phyloP scores from a whole-genome alignment of 306 rosid genomes.

The Malus sieversii region DNA sequence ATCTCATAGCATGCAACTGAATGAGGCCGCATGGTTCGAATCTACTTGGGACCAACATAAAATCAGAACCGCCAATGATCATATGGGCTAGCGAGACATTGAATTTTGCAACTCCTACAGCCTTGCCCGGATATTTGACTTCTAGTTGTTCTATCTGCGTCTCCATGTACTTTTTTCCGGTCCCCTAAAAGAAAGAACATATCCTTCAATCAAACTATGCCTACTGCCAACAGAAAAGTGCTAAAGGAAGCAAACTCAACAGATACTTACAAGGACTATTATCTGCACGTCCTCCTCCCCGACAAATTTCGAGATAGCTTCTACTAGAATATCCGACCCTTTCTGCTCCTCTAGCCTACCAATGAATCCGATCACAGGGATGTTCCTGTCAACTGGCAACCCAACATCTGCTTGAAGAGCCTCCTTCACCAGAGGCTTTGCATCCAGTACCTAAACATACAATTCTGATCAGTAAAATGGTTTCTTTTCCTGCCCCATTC shows the following conservation, averaged over 20 bases:
- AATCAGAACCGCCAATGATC: slow-evolving; percentile 38
- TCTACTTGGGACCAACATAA: slow-evolving; percentile 39
- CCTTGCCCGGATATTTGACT: slow-evolving; percentile 27
- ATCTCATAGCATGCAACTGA: slow-evolving; percentile 51
- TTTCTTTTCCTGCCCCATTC: background rate
- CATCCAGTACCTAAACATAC: slow-evolving; percentile 48
- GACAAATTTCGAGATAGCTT: slow-evolving; percentile 60
- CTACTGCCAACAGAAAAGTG: background rate
- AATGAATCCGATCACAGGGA: slow-evolving; percentile 76
- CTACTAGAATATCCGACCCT: slow-evolving; percentile 89
- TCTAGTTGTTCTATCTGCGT: slow-evolving; percentile 29
- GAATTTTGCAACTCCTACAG: slow-evolving; percentile 34
- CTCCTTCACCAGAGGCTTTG: slow-evolving; percentile 75
- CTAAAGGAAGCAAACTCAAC: background rate
- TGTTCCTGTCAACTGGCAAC: slow-evolving; percentile 62
- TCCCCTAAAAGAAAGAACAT: slow-evolving; percentile 27
- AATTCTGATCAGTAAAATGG: background rate
- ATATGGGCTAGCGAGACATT: slow-evolving; percentile 39
- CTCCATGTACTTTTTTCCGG: slow-evolving; percentile 42
- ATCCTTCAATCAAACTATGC: slow-evolving; percentile 2
- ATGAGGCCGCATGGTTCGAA: slow-evolving; percentile 53
- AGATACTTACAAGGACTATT: slow-evolving; percentile 64
- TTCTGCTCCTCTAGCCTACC: slow-evolving; percentile 99
- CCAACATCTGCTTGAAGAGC: slow-evolving; percentile 94
- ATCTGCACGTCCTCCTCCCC: slow-evolving; percentile 61